Percentiles rank a stretch among this genome's conserved stretches.
Evolutionary conservation across 306 rosid genomes (phyloP).

Genomic region (Ziziphus jujuba): DNA sequence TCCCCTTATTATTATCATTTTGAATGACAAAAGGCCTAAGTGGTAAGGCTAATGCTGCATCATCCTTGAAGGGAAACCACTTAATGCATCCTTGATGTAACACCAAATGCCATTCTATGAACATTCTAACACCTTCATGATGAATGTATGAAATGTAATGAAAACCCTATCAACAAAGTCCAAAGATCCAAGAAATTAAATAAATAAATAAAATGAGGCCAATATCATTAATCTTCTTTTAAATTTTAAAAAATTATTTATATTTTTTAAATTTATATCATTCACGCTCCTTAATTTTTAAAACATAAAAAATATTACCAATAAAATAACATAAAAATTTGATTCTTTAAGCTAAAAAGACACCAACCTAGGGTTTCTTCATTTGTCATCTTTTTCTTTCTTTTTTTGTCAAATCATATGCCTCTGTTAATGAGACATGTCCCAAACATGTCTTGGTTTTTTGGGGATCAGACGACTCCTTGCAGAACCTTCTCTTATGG

Average conservation of each 20-base stretch:
- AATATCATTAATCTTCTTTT: too few species aligned
- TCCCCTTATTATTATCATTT: not conserved
- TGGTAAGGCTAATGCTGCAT: not conserved
- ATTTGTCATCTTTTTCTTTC: not conserved
- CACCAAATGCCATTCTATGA: not conserved
- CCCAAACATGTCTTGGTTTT: slow-evolving; percentile 11
- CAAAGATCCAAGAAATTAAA: not conserved
- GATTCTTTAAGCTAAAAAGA: not conserved
- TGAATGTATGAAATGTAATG: not conserved
- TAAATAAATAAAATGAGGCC: too few species aligned
- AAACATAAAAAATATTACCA: too few species aligned
- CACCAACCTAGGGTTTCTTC: not conserved
- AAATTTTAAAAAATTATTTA: too few species aligned
- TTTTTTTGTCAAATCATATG: slow-evolving; percentile 7
- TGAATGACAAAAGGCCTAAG: not conserved
- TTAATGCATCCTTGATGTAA: not conserved
- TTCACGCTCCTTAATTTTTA: too few species aligned
- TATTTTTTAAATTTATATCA: too few species aligned
- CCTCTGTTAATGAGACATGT: slow-evolving; percentile 9
- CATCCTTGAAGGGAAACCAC: not conserved
- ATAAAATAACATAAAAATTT: too few species aligned
- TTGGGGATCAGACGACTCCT: not conserved
- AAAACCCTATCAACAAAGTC: not conserved
- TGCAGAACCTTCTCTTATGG: not conserved
- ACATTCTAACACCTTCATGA: not conserved